These are phyloP conservation scores for Fusarium armeniacum DNA, from an alignment of 2,329 filamentous ascomycete species.

Conservation along the genomic window DNA sequence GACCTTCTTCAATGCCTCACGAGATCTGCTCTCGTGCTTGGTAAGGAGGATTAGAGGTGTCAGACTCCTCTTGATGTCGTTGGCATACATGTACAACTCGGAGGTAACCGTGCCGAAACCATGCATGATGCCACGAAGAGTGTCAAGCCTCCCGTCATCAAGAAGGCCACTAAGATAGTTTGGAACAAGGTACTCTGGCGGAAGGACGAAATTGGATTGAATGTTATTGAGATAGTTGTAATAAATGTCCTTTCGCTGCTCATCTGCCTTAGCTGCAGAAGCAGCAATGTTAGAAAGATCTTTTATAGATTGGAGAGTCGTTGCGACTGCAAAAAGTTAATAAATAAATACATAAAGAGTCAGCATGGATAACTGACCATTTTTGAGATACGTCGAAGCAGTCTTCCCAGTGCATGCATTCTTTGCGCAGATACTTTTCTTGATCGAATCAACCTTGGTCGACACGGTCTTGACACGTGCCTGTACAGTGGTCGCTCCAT, in stretches of 20 bases:
- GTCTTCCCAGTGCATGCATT: conserved; percentile 33
- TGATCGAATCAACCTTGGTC: conserved; percentile 12
- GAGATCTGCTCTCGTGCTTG: conserved; percentile 17
- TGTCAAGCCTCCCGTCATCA: neutral
- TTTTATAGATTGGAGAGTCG: conserved; percentile 22
- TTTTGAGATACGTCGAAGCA: conserved; percentile 27
- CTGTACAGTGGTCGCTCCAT: conserved; percentile 12
- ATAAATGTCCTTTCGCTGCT: conserved; percentile 23
- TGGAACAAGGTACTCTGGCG: neutral
- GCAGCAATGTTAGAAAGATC: conserved; percentile 18
- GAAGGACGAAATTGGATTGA: conserved; percentile 5
- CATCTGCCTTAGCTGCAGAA: conserved; percentile 1
- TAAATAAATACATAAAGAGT: accelerated
- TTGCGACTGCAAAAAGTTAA: conserved; percentile 9
- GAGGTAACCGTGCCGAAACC: conserved; percentile 23
- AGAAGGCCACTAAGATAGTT: conserved; percentile 9
- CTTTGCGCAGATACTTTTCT: conserved; percentile 23
- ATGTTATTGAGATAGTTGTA: conserved; percentile 21
- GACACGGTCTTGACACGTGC: conserved; percentile 12
- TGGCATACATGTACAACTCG: conserved; percentile 25
- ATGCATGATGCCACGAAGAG: conserved; percentile 24
- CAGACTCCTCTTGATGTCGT: conserved; percentile 24
- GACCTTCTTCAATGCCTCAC: conserved; percentile 6
- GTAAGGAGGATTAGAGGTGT: conserved; percentile 20
- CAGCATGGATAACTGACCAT: neutral